Conservation (phyloP, 2,329 filamentous ascomycete genomes). For the Graphilbum sp. region DNA sequence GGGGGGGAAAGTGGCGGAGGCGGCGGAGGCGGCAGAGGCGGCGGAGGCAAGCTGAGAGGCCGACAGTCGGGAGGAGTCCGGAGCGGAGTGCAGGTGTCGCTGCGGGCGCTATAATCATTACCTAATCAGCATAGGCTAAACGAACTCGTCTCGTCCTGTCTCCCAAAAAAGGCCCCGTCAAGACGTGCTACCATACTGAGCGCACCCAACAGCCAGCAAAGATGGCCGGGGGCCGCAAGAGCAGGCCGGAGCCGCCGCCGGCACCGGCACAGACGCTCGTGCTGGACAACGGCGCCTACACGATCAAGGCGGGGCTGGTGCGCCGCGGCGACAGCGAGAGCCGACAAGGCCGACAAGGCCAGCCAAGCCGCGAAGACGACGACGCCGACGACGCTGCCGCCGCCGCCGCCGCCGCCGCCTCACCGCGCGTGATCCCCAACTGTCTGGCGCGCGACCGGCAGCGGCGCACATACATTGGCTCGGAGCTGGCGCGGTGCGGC, state of each 20-base stretch:
- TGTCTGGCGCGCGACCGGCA: constrained; percentile 73
- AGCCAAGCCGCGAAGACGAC: too few relatives aligned
- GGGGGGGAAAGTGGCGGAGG: neutral
- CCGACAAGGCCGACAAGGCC: constrained; percentile 8
- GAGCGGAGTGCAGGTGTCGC: too few relatives aligned
- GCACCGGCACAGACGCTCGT: constrained; percentile 57
- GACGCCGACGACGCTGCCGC: constrained; percentile 9
- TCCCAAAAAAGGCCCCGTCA: too few relatives aligned
- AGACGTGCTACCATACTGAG: too few relatives aligned
- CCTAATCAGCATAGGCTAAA: too few relatives aligned
- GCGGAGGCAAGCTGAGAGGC: too few relatives aligned
- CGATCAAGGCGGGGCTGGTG: constrained; percentile 77
- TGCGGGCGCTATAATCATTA: too few relatives aligned
- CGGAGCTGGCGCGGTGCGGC: constrained; percentile 60
- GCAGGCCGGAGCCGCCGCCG: constrained; percentile 32
- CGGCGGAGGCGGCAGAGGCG: too few relatives aligned
- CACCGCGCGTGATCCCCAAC: constrained; percentile 69
- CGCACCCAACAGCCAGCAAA: too few relatives aligned
- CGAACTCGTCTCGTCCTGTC: too few relatives aligned
- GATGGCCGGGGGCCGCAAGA: constrained; percentile 34
- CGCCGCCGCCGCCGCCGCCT: constrained; percentile 14
- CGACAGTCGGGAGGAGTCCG: too few relatives aligned
- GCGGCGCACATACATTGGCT: constrained; percentile 61
- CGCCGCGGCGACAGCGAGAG: constrained; percentile 13
- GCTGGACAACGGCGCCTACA: constrained; percentile 85